These are phyloP conservation scores for Penicillium brasilianum DNA, from an alignment of 2,329 filamentous ascomycete genomes.

Conservation along the genomic window DNA sequence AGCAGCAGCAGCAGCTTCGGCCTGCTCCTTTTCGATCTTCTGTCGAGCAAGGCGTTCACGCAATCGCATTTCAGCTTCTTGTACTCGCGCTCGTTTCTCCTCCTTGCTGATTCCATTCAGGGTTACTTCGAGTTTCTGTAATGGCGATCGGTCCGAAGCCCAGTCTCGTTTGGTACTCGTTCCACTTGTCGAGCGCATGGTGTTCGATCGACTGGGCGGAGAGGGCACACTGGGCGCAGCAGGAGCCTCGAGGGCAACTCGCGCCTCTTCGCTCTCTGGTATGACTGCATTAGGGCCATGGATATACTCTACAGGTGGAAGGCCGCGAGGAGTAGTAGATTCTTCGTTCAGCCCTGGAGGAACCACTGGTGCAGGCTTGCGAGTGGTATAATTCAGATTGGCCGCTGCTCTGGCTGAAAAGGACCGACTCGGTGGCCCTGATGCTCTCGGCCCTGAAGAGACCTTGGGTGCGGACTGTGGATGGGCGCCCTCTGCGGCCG, in stretches of 20 bases:
- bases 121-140: constrained; percentile 91
- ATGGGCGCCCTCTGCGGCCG: constrained; percentile 3
- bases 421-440: constrained; percentile 15
- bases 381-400: constrained; percentile 27
- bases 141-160: constrained; percentile 82
- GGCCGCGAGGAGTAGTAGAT: constrained; percentile 27
- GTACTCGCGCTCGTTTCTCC: constrained; percentile 83
- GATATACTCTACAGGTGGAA: constrained; percentile 19
- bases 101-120: constrained; percentile 94
- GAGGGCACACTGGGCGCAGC: constrained; percentile 17
- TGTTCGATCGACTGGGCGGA: constrained; percentile 39
- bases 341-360: constrained; percentile 17
- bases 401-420: constrained; percentile 27
- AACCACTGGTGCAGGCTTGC: constrained; percentile 14
- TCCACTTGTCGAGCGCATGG: constrained; percentile 32
- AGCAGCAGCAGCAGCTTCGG: constrained; percentile 15
- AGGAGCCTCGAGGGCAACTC: neutral
- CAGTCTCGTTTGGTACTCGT: constrained; percentile 54
- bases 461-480: constrained; percentile 9
- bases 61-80: constrained; percentile 77
- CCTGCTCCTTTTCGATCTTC: constrained; percentile 31
- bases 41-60: constrained; percentile 58
- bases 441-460: neutral
- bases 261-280: constrained; percentile 27
- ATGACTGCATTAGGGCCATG: constrained; percentile 5